Evolutionary conservation across 805 yeast genomes (phyloP), one percentile per base, ranked within the genome.

Genomic region (Suhomyces prunicola): DNA sequence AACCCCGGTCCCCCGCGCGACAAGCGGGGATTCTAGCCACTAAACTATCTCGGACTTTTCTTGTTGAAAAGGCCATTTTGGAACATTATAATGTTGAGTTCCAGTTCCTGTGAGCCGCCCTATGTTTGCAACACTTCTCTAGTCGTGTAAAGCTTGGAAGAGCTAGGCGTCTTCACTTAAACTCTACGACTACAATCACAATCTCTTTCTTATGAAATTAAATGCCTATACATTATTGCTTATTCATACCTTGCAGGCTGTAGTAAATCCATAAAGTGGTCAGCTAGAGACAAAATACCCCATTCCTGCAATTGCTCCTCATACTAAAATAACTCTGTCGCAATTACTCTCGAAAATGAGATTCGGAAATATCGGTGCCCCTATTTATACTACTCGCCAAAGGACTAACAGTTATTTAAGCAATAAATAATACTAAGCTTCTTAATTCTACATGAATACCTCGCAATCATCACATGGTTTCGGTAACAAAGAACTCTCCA

Each of bases 1-100:
- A 57, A 57, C 60, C 60, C 60, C 60, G 60, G 60, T 57, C 60
- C 56, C 56, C 60, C 60, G 49, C 56, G 60, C 60, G 60, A 57
- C 60, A 57, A 57, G 56, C 60, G 60, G 60, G 56, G 56, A 57
- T 57, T 57, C 60, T 57, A 57, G 60, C 60, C 60, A 57, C 60
- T 57, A 57, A 57, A 57, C 60, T 54, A 54, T 54, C 56, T 39
- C 56, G 56, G 56, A 54, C 15, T 31, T 33, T 33, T 33, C 36
- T 33, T 19, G 19, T 19, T 19, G 19, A 19, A 19, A 2, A 19
- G 3, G 19, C 3, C 19, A 2, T 19, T 3, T 19, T 19, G 19
- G 19, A 19, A 19, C 2, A 19, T 2, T 19, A 19, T 19, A 19
- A 19, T 19, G n/a, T n/a, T n/a, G n/a, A n/a, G n/a, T n/a, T n/a